These are phyloP conservation scores for Orychophragmus violaceus DNA, from an alignment of 345 rosid genomes.

Conservation along the genomic window DNA sequence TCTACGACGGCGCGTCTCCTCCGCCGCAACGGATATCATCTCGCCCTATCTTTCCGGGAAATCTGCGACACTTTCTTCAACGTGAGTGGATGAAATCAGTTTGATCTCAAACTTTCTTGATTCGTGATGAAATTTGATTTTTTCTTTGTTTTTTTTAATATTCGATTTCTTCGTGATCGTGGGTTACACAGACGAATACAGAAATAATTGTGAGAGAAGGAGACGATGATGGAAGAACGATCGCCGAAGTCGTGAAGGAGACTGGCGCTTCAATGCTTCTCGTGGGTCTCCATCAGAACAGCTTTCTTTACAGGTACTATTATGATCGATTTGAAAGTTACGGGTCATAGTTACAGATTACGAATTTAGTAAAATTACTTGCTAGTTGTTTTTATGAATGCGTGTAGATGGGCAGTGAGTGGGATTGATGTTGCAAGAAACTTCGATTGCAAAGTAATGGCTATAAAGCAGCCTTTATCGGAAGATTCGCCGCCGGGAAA, in stretches of 20 bases:
- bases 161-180: not conserved
- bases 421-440: constrained; percentile 31
- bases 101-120: not conserved
- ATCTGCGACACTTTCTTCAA: constrained; percentile 45
- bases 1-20: constrained; percentile 34
- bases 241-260: constrained; percentile 60
- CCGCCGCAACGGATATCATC: constrained; percentile 42
- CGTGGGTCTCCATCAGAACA: constrained; percentile 78
- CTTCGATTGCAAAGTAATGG: constrained; percentile 56
- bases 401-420: constrained; percentile 59
- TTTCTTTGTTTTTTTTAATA: too few relatives aligned
- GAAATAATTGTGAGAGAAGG: constrained; percentile 88
- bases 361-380: too few relatives aligned
- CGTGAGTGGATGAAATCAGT: constrained; percentile 21
- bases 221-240: constrained; percentile 59
- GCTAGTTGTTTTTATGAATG: too few relatives aligned
- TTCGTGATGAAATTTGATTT: not conserved
- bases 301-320: constrained; percentile 76
- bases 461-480: constrained; percentile 45
- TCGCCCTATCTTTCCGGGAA: constrained; percentile 56
- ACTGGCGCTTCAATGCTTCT: constrained; percentile 73
- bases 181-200: constrained; percentile 47
- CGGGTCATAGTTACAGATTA: not conserved
- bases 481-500: constrained; percentile 9
- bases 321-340: not conserved